phyloP scores from a whole-genome alignment of 768 basidiomycete genomes.

The Tylopilus rubrobrunneus region DNA sequence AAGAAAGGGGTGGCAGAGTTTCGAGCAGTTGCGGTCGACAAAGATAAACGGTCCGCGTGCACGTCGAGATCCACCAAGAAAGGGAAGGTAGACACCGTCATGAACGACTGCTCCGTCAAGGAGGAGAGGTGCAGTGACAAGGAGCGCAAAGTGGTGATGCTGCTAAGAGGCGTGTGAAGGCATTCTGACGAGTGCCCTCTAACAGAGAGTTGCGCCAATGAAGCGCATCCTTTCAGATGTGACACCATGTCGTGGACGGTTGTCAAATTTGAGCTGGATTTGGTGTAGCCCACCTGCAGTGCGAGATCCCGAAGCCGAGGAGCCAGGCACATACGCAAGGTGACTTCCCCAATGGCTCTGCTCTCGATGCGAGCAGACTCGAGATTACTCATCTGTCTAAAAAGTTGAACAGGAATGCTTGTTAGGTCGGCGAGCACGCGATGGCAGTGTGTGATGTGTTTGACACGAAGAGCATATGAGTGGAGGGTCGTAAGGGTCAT shows the following conservation, averaged over 20 bases:
- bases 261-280: slow-evolving; percentile 25
- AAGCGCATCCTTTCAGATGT: slow-evolving; percentile 22
- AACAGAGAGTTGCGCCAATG: slow-evolving; percentile 35
- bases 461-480: slow-evolving; percentile 26
- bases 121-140: slow-evolving; percentile 41
- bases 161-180: slow-evolving; percentile 30
- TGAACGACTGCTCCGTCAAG: slow-evolving; percentile 34
- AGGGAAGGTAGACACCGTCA: slow-evolving; percentile 36
- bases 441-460: slow-evolving; percentile 21
- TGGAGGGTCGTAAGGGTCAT: slow-evolving; percentile 6
- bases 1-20: slow-evolving; percentile 23
- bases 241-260: slow-evolving; percentile 18
- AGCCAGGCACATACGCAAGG: slow-evolving; percentile 30
- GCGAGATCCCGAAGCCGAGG: slow-evolving; percentile 33
- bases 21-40: slow-evolving; percentile 5
- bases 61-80: slow-evolving; percentile 39
- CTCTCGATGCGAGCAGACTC: slow-evolving; percentile 20
- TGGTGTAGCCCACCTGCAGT: slow-evolving; percentile 29
- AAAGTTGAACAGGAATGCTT: slow-evolving; percentile 1
- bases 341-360: slow-evolving; percentile 10
- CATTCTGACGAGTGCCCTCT: slow-evolving; percentile 35
- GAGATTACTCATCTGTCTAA: slow-evolving; percentile 11
- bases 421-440: slow-evolving; percentile 6
- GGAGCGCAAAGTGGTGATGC: slow-evolving; percentile 31
- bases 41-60: slow-evolving; percentile 39